phyloP scores from a whole-genome alignment of 257 asterid genomes.

The Forsythia viridissima region DNA sequence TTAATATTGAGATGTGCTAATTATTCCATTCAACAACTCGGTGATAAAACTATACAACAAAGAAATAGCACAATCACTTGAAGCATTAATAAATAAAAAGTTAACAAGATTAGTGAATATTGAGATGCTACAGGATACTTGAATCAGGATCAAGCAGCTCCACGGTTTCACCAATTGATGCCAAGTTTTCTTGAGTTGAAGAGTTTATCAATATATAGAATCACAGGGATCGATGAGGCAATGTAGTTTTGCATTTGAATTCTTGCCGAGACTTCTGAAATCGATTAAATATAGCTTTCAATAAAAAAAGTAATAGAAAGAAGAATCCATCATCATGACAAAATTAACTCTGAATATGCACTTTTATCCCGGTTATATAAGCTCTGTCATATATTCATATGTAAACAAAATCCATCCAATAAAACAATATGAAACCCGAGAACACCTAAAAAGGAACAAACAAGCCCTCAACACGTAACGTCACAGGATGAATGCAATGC shows the following conservation, averaged over 20 bases:
- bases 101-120: background rate
- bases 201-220: slow-evolving; percentile 66
- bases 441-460: background rate
- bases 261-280: slow-evolving; percentile 69
- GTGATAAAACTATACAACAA: background rate
- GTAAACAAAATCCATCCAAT: background rate
- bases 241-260: slow-evolving; percentile 71
- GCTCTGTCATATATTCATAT: too few species aligned
- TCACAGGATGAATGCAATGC: background rate
- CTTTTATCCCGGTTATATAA: background rate
- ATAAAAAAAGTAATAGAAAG: background rate
- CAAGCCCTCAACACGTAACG: background rate
- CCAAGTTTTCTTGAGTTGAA: slow-evolving; percentile 70
- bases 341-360: background rate
- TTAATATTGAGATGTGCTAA: too few species aligned
- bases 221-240: slow-evolving; percentile 49
- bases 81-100: background rate
- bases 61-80: background rate
- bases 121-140: background rate
- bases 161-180: slow-evolving; percentile 63
- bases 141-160: slow-evolving; percentile 1
- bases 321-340: too few species aligned
- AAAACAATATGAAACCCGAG: background rate
- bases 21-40: background rate
- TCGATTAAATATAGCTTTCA: background rate